A percentile compares a stretch with the other conserved stretches of the same genome.
These are phyloP conservation scores for Sambucus nigra DNA, from an alignment of 129 eudicot genomes.

Conservation along the genomic window DNA sequence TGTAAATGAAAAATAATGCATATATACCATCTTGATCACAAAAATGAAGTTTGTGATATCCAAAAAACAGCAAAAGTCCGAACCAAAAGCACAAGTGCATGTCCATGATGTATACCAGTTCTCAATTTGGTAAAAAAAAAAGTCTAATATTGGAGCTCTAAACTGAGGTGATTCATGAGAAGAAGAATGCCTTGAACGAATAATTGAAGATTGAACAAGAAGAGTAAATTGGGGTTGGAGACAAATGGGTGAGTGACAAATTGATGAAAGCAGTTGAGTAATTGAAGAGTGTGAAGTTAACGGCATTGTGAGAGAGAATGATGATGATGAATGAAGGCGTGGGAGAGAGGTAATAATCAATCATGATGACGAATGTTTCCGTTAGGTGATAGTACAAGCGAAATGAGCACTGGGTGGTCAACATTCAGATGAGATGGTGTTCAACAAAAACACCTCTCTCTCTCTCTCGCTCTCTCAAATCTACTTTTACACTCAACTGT, in stretches of 20 bases:
- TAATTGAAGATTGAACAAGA: neutral
- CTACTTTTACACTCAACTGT: too few species aligned
- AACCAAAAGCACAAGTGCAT: constrained; percentile 22
- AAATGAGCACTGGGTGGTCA: too few species aligned
- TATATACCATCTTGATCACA: constrained; percentile 54
- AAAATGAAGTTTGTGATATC: constrained; percentile 16
- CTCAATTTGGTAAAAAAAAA: constrained; percentile 2
- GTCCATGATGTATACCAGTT: constrained; percentile 31
- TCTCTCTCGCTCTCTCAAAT: too few species aligned
- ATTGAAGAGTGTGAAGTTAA: constrained; percentile 9
- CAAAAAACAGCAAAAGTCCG: constrained; percentile 18
- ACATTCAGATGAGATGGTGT: neutral
- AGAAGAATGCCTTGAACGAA: constrained; percentile 1
- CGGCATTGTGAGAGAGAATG: constrained; percentile 10
- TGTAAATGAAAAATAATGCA: neutral
- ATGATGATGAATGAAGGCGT: constrained; percentile 29
- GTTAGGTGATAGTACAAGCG: constrained; percentile 18
- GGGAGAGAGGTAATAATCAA: constrained; percentile 20
- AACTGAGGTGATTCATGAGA: neutral
- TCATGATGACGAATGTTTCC: constrained; percentile 10
- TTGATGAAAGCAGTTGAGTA: constrained; percentile 20
- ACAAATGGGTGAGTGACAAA: neutral
- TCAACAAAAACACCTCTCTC: neutral
- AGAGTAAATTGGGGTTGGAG: neutral
- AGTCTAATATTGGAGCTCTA: neutral